Evolutionary conservation across 345 rosid species (phyloP).

Genomic region (thale cress (Arabidopsis thaliana)): TAIR10.1 NC_003070.9:3160501-3161000

Average conservation of each 20-base stretch:
- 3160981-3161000: slow-evolving; percentile 98
- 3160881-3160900: slow-evolving; percentile 84
- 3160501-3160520: not conserved
- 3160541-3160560: slow-evolving; percentile 16
- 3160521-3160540: slow-evolving; percentile 10
- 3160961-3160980: slow-evolving; percentile 95
- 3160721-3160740: slow-evolving; percentile 98
- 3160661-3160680: slow-evolving; percentile 94
- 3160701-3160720: slow-evolving; percentile 84
- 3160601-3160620: slow-evolving; percentile 91
- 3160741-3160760: slow-evolving; percentile 95
- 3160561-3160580: slow-evolving; percentile 44
- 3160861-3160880: not conserved
- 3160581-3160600: slow-evolving; percentile 94
- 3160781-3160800: slow-evolving; percentile 65
- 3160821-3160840: slow-evolving; percentile 11
- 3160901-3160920: slow-evolving; percentile 90
- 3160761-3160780: slow-evolving; percentile 86
- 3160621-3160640: slow-evolving; percentile 87
- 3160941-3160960: slow-evolving; percentile 91
- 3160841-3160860: not conserved
- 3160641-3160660: slow-evolving; percentile 88
- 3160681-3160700: slow-evolving; percentile 88
- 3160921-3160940: slow-evolving; percentile 85
- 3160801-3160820: slow-evolving; percentile 15